A percentile compares a stretch with the other conserved stretches of the same genome.
Evolutionary conservation across 352 stramenopile species (phyloP).

Genomic region (Phytopythium aichiense): DNA sequence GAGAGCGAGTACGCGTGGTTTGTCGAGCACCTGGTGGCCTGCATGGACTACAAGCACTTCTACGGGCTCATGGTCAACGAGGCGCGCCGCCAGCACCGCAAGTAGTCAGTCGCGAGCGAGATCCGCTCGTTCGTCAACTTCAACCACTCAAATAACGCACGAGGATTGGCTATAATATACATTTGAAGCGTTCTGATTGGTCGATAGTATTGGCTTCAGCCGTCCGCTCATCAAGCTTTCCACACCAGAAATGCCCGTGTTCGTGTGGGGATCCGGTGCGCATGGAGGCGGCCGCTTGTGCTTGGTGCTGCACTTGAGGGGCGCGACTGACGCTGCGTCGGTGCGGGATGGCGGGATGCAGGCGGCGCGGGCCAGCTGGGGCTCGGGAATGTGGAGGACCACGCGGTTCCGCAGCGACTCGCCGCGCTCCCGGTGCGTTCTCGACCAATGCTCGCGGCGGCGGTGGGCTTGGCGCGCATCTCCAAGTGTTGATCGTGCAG

Average conservation of each 20-base stretch:
- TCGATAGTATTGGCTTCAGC: conserved; percentile 14
- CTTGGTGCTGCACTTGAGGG: not conserved
- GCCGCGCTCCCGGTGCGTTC: conserved; percentile 9
- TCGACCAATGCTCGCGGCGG: not conserved
- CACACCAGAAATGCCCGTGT: conserved; percentile 4
- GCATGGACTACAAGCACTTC: conserved; percentile 82
- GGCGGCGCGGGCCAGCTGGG: conserved; percentile 66
- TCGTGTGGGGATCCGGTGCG: conserved; percentile 65
- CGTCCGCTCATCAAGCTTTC: not conserved
- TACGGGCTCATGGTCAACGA: conserved; percentile 82
- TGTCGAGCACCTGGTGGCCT: conserved; percentile 69
- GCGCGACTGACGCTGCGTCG: not conserved
- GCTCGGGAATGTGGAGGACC: conserved; percentile 46
- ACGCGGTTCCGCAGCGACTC: conserved; percentile 50
- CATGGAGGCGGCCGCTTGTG: not conserved
- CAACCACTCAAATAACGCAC: not conserved
- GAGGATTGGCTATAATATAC: conserved; percentile 2
- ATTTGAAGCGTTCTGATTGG: not conserved
- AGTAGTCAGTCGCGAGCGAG: conserved; percentile 21
- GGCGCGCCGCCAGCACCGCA: conserved; percentile 52
- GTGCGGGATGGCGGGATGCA: conserved; percentile 6
- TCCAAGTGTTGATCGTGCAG: not conserved
- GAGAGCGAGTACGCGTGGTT: conserved; percentile 74
- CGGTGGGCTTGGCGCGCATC: too few species aligned
- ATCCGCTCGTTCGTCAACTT: not conserved